Conservation (phyloP, 768 basidiomycete species). For the Hortiboletus flavorubellus region DNA sequence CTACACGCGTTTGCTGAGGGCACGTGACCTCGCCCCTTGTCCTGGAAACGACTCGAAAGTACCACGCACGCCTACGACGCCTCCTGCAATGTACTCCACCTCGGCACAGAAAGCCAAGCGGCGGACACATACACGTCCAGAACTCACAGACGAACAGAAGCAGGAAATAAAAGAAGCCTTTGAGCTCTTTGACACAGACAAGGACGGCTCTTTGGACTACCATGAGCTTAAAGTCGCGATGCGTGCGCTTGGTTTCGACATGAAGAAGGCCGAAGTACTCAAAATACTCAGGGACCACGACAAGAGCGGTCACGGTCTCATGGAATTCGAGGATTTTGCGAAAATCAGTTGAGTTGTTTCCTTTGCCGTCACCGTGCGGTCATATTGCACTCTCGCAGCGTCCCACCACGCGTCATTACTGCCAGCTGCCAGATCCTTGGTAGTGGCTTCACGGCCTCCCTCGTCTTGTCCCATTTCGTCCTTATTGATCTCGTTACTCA, state of each 20-base stretch:
- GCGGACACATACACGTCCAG: conserved; percentile 71
- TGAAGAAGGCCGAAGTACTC: conserved; percentile 98
- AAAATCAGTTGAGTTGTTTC: conserved; percentile 73
- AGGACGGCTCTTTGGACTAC: conserved; percentile 94
- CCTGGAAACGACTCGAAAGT: not conserved
- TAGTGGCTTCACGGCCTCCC: not conserved
- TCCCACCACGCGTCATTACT: conserved; percentile 1
- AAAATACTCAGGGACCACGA: conserved; percentile 92
- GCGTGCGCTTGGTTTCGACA: conserved; percentile 94
- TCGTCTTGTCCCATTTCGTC: not conserved
- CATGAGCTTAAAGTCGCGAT: conserved; percentile 99
- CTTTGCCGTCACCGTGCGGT: not conserved
- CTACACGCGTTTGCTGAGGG: conserved; percentile 21
- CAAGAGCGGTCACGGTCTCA: conserved; percentile 74
- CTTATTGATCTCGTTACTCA: conserved; percentile 11
- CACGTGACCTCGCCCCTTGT: conserved; percentile 24
- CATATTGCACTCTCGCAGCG: not conserved
- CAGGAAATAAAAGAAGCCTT: conserved; percentile 99
- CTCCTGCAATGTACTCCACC: conserved; percentile 49
- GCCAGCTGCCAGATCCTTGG: not conserved
- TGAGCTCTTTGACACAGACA: conserved; percentile 98
- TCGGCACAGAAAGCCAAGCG: conserved; percentile 72
- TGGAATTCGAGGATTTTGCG: conserved; percentile 92
- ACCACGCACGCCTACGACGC: not conserved
- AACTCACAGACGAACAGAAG: conserved; percentile 84